Evolutionary conservation across 805 yeast genomes (phyloP), one percentile per base, ranked within the genome.

Genomic region (Saturnispora zaruensis): DNA sequence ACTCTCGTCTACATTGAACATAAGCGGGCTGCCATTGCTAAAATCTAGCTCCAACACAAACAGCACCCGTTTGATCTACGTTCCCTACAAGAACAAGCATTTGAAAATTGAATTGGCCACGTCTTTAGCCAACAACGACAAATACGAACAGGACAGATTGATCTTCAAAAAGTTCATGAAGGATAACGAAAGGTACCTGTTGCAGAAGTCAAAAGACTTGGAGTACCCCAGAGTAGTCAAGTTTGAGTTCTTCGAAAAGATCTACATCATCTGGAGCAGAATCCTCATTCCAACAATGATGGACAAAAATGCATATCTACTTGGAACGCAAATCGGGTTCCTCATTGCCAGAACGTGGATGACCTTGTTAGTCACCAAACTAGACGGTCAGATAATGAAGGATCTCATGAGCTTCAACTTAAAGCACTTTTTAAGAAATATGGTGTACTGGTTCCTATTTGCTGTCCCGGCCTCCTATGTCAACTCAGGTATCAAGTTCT

Each of bases 401-500:
- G 91, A 89, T 65, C 77, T 90, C 61, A 87, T 90, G 57, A 82
- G 88, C 16, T 88, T 89, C 16, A 80, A 83, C 55, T 87, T 89
- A 18, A 76, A 71, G 56, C 82, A 82, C 48, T 90, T 90, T 58
- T 64, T 81, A 38, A 72, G 86, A 52, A 96, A 90, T 63, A 71
- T 90, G 64, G 75, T 79, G 8, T 84, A 85, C 65, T 90, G 97
- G 97, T 78, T 90, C 51, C 67, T 86, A 52, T 81, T 90, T 61
- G 96, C 96, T 0, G 79, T 90, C 54, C 98, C 98, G 2, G 95
- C 96, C 0, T 82, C 93, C 3, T 90, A 87, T 65, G 85, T 96
- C 30, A 90, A 90, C 66, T 84, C 96, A 44, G 89, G 91, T 51
- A 90, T 90, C 62, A 86, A 84, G 62, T 87, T 77, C 59, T 68